Percentiles rank a stretch among this genome's conserved stretches.
phyloP scores from a whole-genome alignment of 1,284 basidiomycete genomes.

The Leccinum pachyderme region DNA sequence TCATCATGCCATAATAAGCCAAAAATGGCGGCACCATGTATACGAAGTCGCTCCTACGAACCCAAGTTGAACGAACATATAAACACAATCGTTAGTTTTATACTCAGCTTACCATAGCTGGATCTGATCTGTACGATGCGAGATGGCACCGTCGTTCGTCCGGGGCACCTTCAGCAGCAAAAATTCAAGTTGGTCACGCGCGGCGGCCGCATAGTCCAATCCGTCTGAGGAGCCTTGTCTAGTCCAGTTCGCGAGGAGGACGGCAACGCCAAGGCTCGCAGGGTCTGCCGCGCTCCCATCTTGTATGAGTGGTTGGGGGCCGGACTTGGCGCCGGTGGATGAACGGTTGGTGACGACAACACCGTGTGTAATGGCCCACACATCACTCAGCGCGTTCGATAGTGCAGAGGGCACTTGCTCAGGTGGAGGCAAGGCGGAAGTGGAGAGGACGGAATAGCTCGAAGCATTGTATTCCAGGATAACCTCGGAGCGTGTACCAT shows the following conservation, averaged over 20 bases:
- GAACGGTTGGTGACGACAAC: slow-evolving; percentile 49
- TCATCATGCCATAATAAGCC: slow-evolving; percentile 81
- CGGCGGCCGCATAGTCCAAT: slow-evolving; percentile 65
- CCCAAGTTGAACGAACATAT: not conserved
- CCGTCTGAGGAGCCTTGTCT: slow-evolving; percentile 37
- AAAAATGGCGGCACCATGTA: slow-evolving; percentile 94
- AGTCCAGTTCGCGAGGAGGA: slow-evolving; percentile 79
- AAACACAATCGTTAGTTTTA: not conserved
- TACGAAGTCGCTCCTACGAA: slow-evolving; percentile 66
- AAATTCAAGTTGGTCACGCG: slow-evolving; percentile 69
- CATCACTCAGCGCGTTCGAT: slow-evolving; percentile 44
- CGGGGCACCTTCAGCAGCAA: slow-evolving; percentile 65
- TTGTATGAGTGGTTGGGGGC: slow-evolving; percentile 50
- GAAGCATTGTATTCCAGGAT: slow-evolving; percentile 56
- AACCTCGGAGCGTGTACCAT: slow-evolving; percentile 60
- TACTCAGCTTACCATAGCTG: slow-evolving; percentile 63
- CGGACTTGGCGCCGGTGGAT: slow-evolving; percentile 40
- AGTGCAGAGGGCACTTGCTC: slow-evolving; percentile 36
- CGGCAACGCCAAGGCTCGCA: slow-evolving; percentile 75
- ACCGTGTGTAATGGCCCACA: slow-evolving; percentile 55
- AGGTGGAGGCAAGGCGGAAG: slow-evolving; percentile 42
- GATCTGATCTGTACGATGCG: slow-evolving; percentile 64
- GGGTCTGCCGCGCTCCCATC: slow-evolving; percentile 78
- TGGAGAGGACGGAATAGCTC: slow-evolving; percentile 48
- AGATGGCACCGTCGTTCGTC: slow-evolving; percentile 76